These are phyloP conservation scores for Paecilomyces fulvus DNA, from an alignment of 2,329 filamentous ascomycete species.

Conservation along the genomic window DNA sequence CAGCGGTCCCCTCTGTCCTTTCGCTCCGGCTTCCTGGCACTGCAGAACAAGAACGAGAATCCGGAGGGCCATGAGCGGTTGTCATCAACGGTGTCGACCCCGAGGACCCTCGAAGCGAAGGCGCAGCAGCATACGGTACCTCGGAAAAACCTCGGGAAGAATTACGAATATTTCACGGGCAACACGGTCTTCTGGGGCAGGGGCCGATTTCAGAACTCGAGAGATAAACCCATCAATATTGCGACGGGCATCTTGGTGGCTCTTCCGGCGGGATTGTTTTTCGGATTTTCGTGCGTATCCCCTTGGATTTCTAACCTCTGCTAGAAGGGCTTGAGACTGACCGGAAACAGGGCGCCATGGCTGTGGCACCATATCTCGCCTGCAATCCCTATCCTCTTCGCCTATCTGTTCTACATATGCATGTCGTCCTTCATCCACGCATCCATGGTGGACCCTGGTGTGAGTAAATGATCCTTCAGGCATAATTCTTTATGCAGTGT, in stretches of 20 bases:
- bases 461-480: conserved; percentile 43
- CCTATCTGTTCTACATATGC: conserved; percentile 83
- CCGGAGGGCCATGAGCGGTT: conserved; percentile 65
- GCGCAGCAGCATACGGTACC: conserved; percentile 16
- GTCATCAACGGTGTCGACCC: conserved; percentile 71
- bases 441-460: conserved; percentile 83
- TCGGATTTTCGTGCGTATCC: conserved; percentile 60
- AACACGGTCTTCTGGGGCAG: conserved; percentile 86
- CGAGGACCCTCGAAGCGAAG: conserved; percentile 50
- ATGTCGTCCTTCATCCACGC: conserved; percentile 92
- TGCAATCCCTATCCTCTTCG: conserved; percentile 80
- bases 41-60: conserved; percentile 44
- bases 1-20: conserved; percentile 68
- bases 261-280: conserved; percentile 73
- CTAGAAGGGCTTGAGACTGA: conserved; percentile 7
- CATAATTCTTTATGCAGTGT: neutral
- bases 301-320: conserved; percentile 3
- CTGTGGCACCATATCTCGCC: conserved; percentile 80
- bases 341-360: conserved; percentile 55
- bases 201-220: conserved; percentile 80
- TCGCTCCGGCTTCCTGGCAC: conserved; percentile 64
- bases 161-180: conserved; percentile 87
- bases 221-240: conserved; percentile 79
- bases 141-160: conserved; percentile 51
- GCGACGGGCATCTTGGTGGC: conserved; percentile 74